These are phyloP conservation scores for Vitis amurensis DNA, from an alignment of 164 flowering plant species.

Conservation along the genomic window DNA sequence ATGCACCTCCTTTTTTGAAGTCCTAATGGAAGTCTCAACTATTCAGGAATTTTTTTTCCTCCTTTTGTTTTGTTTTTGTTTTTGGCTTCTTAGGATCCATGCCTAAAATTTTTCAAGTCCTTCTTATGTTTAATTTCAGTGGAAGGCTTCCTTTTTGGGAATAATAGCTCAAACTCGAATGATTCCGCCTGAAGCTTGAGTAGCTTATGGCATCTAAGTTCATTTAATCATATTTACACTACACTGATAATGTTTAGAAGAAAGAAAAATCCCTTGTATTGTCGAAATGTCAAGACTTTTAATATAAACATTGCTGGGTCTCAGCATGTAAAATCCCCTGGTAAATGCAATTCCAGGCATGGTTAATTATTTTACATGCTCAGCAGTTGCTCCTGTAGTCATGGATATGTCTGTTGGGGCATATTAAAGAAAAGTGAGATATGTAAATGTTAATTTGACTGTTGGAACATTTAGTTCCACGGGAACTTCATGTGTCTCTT, in stretches of 20 bases:
- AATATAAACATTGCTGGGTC: background rate
- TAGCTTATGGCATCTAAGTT: background rate
- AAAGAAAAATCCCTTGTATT: background rate
- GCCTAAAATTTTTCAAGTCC: background rate
- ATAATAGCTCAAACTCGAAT: background rate
- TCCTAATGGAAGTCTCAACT: background rate
- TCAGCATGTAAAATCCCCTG: background rate
- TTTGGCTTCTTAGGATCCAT: background rate
- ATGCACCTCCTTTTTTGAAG: background rate
- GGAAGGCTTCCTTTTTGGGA: background rate
- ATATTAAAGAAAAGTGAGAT: background rate
- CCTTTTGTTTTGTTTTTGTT: no score
- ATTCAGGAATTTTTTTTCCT: background rate
- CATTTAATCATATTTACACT: background rate
- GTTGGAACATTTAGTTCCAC: background rate
- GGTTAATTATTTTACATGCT: background rate
- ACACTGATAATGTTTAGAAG: no score
- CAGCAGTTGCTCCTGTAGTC: background rate
- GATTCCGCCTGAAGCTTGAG: background rate
- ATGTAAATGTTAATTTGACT: background rate
- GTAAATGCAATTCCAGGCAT: background rate
- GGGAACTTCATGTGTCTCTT: background rate
- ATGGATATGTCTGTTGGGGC: background rate
- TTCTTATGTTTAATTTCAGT: background rate
- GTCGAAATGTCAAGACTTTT: background rate